Conservation (phyloP, 805 yeast genomes). For the Lipomyces oligophaga region DNA sequence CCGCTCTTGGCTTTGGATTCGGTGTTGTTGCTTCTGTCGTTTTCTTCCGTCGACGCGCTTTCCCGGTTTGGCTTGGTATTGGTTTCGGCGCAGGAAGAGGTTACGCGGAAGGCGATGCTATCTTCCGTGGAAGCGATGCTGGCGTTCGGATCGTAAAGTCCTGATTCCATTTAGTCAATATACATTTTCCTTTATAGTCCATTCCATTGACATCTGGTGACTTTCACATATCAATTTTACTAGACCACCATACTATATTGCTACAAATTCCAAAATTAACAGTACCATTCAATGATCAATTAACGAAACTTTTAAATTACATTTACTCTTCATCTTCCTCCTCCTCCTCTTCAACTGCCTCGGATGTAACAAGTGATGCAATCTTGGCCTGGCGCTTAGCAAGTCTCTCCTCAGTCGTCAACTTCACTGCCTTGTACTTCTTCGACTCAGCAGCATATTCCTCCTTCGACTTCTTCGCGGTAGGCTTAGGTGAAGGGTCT, state of each 20-base stretch:
- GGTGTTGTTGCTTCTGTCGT: conserved; percentile 92
- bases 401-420: conserved; percentile 86
- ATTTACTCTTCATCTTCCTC: conserved; percentile 22
- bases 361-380: conserved; percentile 46
- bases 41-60: conserved; percentile 87
- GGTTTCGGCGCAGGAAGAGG: conserved; percentile 99
- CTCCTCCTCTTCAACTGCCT: conserved; percentile 15
- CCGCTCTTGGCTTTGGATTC: conserved; percentile 93
- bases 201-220: not conserved
- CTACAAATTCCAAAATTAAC: not conserved
- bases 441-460: conserved; percentile 96
- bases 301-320: not conserved
- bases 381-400: conserved; percentile 90
- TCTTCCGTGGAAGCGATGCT: conserved; percentile 57
- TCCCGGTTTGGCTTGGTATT: conserved; percentile 96
- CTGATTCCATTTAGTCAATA: not conserved
- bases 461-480: conserved; percentile 93
- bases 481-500: conserved; percentile 86
- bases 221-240: too few relatives aligned
- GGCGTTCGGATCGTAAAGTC: conserved; percentile 28
- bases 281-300: not conserved
- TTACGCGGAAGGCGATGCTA: conserved; percentile 96
- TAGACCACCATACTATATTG: too few relatives aligned
- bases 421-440: conserved; percentile 84
- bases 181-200: not conserved